phyloP scores from a whole-genome alignment of 768 basidiomycete species.

The Mycena epipterygia region DNA sequence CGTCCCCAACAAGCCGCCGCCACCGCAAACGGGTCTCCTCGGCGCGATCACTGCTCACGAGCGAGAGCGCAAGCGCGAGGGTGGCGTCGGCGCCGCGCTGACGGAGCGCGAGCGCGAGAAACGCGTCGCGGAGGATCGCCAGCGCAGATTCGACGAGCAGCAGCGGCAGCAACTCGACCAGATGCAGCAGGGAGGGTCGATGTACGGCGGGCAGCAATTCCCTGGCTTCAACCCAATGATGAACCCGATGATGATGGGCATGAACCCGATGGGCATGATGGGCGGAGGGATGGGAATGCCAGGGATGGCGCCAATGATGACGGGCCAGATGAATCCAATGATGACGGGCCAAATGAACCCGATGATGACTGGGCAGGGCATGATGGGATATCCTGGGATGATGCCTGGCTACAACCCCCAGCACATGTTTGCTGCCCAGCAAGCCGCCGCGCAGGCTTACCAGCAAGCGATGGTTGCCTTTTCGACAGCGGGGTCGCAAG shows the following conservation, averaged over 20 bases:
- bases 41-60: slow-evolving; percentile 98
- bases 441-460: slow-evolving; percentile 86
- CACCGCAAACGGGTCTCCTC: slow-evolving; percentile 94
- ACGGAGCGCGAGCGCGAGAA: slow-evolving; percentile 97
- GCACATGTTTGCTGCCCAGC: slow-evolving; percentile 89
- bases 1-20: slow-evolving; percentile 95
- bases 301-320: slow-evolving; percentile 60
- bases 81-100: slow-evolving; percentile 93
- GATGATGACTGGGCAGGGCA: slow-evolving; percentile 61
- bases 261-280: slow-evolving; percentile 67
- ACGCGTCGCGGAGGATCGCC: slow-evolving; percentile 91
- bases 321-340: slow-evolving; percentile 46
- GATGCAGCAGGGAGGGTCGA: slow-evolving; percentile 82
- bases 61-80: slow-evolving; percentile 93
- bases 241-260: slow-evolving; percentile 77
- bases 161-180: slow-evolving; percentile 93
- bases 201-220: slow-evolving; percentile 71
- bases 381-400: slow-evolving; percentile 72
- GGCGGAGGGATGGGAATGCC: too few species aligned
- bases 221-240: slow-evolving; percentile 78
- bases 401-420: slow-evolving; percentile 74
- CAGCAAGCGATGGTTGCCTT: slow-evolving; percentile 92
- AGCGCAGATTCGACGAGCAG: slow-evolving; percentile 92
- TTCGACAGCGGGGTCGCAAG: slow-evolving; percentile 80
- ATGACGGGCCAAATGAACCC: slow-evolving; percentile 56